Conservation (phyloP, 2,329 filamentous ascomycete genomes). For the Torrubiella hemipterigena region DNA sequence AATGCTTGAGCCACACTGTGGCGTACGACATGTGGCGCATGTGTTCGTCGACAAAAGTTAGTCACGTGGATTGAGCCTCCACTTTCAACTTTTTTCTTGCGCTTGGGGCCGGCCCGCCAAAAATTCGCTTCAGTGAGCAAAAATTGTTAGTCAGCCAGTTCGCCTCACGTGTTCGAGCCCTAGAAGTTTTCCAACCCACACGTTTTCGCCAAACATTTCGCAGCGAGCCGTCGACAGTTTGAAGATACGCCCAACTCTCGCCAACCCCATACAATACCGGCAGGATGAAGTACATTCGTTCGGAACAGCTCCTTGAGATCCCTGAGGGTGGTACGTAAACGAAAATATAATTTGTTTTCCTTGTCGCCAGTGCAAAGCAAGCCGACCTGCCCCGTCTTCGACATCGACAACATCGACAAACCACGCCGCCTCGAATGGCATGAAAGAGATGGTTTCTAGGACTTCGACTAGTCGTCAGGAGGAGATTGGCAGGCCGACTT, state of each 20-base stretch:
- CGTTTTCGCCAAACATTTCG: slow-evolving; percentile 26
- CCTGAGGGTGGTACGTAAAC: slow-evolving; percentile 83
- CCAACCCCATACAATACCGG: slow-evolving; percentile 38
- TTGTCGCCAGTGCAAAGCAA: no score
- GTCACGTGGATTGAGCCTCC: background rate
- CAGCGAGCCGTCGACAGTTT: slow-evolving; percentile 17
- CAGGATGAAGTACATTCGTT: slow-evolving; percentile 99
- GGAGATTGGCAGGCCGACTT: no score
- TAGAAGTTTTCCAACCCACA: slow-evolving; percentile 34
- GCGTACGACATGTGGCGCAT: slow-evolving; percentile 15
- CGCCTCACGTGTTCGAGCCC: slow-evolving; percentile 29
- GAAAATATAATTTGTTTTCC: slow-evolving; percentile 8
- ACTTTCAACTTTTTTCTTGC: slow-evolving; percentile 4
- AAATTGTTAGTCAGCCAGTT: no score
- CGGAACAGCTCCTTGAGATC: slow-evolving; percentile 87
- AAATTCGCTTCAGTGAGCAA: slow-evolving; percentile 14
- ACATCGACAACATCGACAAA: no score
- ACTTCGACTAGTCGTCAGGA: background rate
- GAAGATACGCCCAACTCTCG: slow-evolving; percentile 28
- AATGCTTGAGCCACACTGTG: background rate
- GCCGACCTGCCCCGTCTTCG: no score
- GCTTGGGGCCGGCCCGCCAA: slow-evolving; percentile 11
- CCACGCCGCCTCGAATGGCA: no score
- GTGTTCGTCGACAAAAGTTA: slow-evolving; percentile 16
- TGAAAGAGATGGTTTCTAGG: no score